These are phyloP conservation scores for Boletus edulis DNA, from an alignment of 768 basidiomycete genomes.

Conservation along the genomic window DNA sequence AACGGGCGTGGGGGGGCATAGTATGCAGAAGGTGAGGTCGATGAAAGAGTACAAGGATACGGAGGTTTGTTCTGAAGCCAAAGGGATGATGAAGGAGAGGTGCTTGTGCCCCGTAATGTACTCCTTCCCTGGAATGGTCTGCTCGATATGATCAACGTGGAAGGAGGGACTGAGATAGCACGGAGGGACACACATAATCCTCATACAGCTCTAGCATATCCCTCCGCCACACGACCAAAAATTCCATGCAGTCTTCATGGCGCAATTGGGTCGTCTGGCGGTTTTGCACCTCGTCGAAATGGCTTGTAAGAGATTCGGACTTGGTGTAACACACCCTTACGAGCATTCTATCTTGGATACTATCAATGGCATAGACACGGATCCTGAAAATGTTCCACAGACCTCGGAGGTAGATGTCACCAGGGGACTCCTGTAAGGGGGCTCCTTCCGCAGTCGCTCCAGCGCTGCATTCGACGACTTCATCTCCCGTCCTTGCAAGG, in stretches of 20 bases:
- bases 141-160: constrained; percentile 7
- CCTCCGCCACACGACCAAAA: constrained; percentile 81
- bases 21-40: constrained; percentile 80
- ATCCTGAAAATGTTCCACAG: constrained; percentile 11
- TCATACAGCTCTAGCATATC: constrained; percentile 80
- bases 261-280: constrained; percentile 59
- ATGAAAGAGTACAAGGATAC: constrained; percentile 87
- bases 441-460: constrained; percentile 44
- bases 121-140: constrained; percentile 68
- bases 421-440: constrained; percentile 31
- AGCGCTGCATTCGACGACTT: constrained; percentile 62
- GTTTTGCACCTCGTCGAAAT: constrained; percentile 68
- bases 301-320: constrained; percentile 42
- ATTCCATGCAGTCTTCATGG: constrained; percentile 75
- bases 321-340: constrained; percentile 70
- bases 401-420: constrained; percentile 77
- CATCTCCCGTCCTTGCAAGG: constrained; percentile 55
- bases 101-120: constrained; percentile 70
- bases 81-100: constrained; percentile 75
- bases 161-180: neutral
- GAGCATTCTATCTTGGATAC: constrained; percentile 78
- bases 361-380: constrained; percentile 11
- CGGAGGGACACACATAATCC: constrained; percentile 63
- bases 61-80: constrained; percentile 57
- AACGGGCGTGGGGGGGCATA: constrained; percentile 56